phyloP scores from a whole-genome alignment of 768 basidiomycete species.

The Tylopilus plumbeoviolaceoides region DNA sequence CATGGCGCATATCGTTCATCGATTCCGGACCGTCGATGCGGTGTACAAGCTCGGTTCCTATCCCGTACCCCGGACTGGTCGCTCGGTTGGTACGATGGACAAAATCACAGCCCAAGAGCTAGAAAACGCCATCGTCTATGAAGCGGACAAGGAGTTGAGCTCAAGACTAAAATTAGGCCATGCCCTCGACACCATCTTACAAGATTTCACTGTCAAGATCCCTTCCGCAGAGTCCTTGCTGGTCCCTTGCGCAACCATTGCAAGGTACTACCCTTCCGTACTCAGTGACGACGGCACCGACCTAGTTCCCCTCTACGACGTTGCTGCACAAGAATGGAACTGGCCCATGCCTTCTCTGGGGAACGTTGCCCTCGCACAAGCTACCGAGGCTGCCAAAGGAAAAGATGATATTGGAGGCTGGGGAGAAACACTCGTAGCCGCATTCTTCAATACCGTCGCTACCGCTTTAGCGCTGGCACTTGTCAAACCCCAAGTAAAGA shows the following conservation, averaged over 20 bases:
- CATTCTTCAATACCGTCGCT: background rate
- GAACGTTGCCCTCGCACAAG: background rate
- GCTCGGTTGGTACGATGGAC: background rate
- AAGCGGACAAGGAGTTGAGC: no score
- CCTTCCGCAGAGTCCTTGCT: background rate
- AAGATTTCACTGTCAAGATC: background rate
- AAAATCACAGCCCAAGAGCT: background rate
- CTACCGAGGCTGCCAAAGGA: background rate
- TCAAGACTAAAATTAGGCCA: background rate
- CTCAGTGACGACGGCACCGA: no score
- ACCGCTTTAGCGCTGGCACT: background rate
- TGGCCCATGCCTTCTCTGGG: background rate
- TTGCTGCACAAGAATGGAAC: background rate
- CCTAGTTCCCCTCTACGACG: background rate
- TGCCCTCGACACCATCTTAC: background rate
- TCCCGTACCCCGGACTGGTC: background rate
- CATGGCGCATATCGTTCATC: no score
- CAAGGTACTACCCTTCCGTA: background rate
- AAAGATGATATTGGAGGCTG: background rate
- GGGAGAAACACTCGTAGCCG: background rate
- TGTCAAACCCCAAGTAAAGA: background rate
- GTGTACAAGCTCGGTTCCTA: background rate
- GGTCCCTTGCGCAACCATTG: background rate
- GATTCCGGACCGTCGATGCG: no score
- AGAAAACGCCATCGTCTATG: background rate